These are phyloP conservation scores for Ophiostoma australiae DNA, from an alignment of 2,329 filamentous ascomycete genomes.

Conservation along the genomic window DNA sequence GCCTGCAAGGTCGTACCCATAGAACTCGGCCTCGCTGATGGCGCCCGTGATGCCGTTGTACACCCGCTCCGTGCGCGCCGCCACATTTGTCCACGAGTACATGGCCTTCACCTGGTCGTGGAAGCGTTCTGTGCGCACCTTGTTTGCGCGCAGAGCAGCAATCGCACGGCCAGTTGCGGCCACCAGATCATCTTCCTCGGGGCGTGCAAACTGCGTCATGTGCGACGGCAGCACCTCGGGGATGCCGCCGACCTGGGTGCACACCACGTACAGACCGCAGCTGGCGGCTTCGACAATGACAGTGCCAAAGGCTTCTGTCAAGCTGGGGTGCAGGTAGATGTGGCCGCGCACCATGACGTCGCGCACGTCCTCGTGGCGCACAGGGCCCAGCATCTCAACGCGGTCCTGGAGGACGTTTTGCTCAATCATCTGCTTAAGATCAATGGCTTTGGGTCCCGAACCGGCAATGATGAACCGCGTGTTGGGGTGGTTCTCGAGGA, in stretches of 20 bases:
- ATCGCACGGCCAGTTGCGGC: slow-evolving; percentile 86
- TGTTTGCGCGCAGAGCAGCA: slow-evolving; percentile 74
- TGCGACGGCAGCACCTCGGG: slow-evolving; percentile 91
- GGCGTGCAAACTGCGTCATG: slow-evolving; percentile 97
- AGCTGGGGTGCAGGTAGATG: slow-evolving; percentile 89
- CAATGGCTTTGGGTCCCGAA: slow-evolving; percentile 92
- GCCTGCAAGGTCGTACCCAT: slow-evolving; percentile 63
- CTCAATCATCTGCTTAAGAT: slow-evolving; percentile 97
- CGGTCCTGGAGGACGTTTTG: slow-evolving; percentile 89
- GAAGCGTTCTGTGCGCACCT: slow-evolving; percentile 85
- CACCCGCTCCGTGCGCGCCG: slow-evolving; percentile 85
- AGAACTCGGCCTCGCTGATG: slow-evolving; percentile 83
- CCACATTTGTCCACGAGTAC: slow-evolving; percentile 98
- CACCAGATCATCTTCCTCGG: slow-evolving; percentile 93
- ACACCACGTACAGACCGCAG: slow-evolving; percentile 93
- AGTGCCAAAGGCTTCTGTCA: slow-evolving; percentile 96
- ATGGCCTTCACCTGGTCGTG: slow-evolving; percentile 96
- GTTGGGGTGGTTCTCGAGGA: slow-evolving; percentile 82
- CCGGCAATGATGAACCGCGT: slow-evolving; percentile 96
- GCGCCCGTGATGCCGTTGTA: slow-evolving; percentile 88
- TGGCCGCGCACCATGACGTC: slow-evolving; percentile 97
- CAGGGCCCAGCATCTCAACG: slow-evolving; percentile 84
- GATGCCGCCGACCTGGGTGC: slow-evolving; percentile 92
- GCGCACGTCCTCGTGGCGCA: slow-evolving; percentile 92
- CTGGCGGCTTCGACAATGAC: slow-evolving; percentile 96